Evolutionary conservation across 2,329 filamentous ascomycete species (phyloP).

Genomic region (Pseudogymnoascus sp.): DNA sequence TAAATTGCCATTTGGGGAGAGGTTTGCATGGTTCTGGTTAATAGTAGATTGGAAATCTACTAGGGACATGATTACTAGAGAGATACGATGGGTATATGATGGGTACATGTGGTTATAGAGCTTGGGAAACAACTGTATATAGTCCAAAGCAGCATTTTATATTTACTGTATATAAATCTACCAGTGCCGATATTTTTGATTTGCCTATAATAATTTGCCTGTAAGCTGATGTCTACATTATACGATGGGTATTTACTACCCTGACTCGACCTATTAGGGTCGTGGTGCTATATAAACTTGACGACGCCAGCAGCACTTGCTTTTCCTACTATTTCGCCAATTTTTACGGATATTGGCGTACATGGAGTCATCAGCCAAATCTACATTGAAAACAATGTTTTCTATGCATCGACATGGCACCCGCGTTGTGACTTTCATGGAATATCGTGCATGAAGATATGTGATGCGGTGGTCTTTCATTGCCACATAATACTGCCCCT

Average conservation of each 20-base stretch:
- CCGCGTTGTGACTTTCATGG: background rate
- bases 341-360: background rate
- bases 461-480: background rate
- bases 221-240: background rate
- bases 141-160: background rate
- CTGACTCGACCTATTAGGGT: background rate
- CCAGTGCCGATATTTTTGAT: background rate
- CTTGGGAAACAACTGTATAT: background rate
- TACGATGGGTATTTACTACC: background rate
- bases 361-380: background rate
- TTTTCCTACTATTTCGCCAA: background rate
- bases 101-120: background rate
- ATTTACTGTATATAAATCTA: slow-evolving; percentile 5
- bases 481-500: background rate
- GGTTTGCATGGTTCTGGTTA: background rate
- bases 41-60: background rate
- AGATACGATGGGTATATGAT: background rate
- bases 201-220: background rate
- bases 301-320: background rate
- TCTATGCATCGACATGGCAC: background rate
- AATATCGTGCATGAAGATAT: background rate
- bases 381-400: background rate
- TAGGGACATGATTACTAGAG: background rate
- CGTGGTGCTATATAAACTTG: background rate
- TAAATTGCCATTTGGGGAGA: background rate